These are phyloP conservation scores for Aspergillus glaucus DNA, from an alignment of 2,329 filamentous ascomycete species.

Conservation along the genomic window DNA sequence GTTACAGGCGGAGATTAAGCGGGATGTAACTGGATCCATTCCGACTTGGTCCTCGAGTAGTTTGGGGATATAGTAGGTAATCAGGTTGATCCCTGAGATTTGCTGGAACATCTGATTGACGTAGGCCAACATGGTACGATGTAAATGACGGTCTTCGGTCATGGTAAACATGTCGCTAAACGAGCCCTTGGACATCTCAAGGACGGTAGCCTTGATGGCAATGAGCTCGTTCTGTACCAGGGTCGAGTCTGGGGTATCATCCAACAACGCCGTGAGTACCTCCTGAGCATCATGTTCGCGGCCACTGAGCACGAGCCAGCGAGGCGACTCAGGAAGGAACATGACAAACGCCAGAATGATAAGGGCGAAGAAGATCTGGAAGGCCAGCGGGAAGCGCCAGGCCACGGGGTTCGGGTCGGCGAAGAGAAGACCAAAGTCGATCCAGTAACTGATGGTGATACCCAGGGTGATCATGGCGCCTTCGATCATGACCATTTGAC, in stretches of 20 bases:
- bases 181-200: slow-evolving; percentile 44
- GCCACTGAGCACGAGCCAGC: slow-evolving; percentile 54
- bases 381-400: slow-evolving; percentile 53
- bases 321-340: slow-evolving; percentile 51
- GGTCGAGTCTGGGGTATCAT: slow-evolving; percentile 41
- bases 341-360: slow-evolving; percentile 46
- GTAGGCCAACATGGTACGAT: slow-evolving; percentile 51
- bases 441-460: slow-evolving; percentile 47
- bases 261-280: slow-evolving; percentile 43
- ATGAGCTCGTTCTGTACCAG: slow-evolving; percentile 43
- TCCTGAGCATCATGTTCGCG: slow-evolving; percentile 46
- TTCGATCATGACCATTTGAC: slow-evolving; percentile 50
- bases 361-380: slow-evolving; percentile 52
- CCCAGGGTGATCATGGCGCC: slow-evolving; percentile 48
- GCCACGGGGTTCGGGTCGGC: slow-evolving; percentile 43
- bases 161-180: slow-evolving; percentile 56
- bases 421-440: slow-evolving; percentile 49
- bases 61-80: slow-evolving; percentile 41
- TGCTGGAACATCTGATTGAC: slow-evolving; percentile 54
- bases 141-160: slow-evolving; percentile 50
- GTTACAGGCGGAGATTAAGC: slow-evolving; percentile 49
- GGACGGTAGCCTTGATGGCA: slow-evolving; percentile 49
- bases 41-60: slow-evolving; percentile 40
- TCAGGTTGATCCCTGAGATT: slow-evolving; percentile 40
- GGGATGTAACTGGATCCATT: slow-evolving; percentile 35